Evolutionary conservation across 768 basidiomycete genomes (phyloP), one percentile per base, ranked within the genome.

Genomic region (Exsudoporus frostii): DNA sequence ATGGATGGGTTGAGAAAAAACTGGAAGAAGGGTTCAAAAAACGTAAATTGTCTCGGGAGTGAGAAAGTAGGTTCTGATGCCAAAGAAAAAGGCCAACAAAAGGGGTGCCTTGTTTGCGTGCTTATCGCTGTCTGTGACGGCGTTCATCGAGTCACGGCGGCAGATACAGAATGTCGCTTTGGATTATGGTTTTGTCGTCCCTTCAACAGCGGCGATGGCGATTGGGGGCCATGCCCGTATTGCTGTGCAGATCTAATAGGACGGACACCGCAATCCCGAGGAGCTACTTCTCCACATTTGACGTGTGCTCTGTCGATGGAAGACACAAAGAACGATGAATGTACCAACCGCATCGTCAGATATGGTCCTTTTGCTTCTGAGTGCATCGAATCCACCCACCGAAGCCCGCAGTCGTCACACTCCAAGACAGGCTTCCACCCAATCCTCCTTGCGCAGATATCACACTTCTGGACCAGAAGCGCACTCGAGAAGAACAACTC

Each of bases 401-500:
- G 79, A 61, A 90, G 70, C 25, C 87, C 85, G 70, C 93, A 95
- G 70, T 95, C 92, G 68, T 95, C 92, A 65, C 92, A 96, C 62
- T 89, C 84, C 19, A 95, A 72, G 30, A 88, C 80, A 20, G 91
- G 84, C 67, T 92, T 94, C 85, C 88, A 86, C 13, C 92, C 92
- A 36, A 96, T 74, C 43, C 90, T 74, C 76, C 93, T 94, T 39
- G 67, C 64, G 63, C 92, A 96, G 17, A 92, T 71, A 68, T 90
- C 90, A 61, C 92, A 96, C 66, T 88, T 92, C 45, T 84, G 79
- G 4, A 82, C 81, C 22, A 90, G 67, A 42, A 88, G 70, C 17
- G 80, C 87, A 65, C 84, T 86, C 8, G 83, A 83, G 70, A 92
- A 90, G 64, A 92, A 79, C 54, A 91, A 70, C 48, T 91, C 88